A percentile compares a stretch with the other conserved stretches of the same genome.
Evolutionary conservation across 305 asterid species (phyloP).

Genomic region (Fraxinus sp.): DNA sequence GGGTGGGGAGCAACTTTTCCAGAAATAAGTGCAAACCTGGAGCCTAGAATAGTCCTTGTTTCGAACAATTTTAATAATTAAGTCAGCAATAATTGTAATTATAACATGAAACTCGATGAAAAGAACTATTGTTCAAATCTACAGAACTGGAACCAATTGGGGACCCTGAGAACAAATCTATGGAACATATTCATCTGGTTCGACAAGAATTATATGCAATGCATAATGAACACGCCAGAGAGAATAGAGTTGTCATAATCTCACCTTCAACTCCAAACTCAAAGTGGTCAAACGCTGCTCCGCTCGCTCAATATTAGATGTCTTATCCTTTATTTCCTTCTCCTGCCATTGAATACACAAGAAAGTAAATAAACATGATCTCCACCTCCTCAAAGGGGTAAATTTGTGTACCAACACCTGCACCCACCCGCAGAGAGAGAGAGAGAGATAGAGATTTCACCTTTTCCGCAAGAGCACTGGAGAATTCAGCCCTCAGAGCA

Average conservation of each 20-base stretch:
- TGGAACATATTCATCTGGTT: background rate
- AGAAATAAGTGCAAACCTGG: background rate
- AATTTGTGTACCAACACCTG: background rate
- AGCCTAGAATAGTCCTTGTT: background rate
- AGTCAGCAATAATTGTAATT: background rate
- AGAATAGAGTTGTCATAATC: background rate
- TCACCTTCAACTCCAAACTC: constrained; percentile 80
- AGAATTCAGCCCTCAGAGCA: constrained; percentile 72
- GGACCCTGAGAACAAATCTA: background rate
- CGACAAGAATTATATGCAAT: background rate
- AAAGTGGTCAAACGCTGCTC: constrained; percentile 80
- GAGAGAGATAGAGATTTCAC: constrained; percentile 36
- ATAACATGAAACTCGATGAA: background rate
- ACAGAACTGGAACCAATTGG: background rate
- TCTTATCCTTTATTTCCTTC: constrained; percentile 68
- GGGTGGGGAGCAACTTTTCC: background rate
- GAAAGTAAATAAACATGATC: constrained; percentile 15
- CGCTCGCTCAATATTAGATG: constrained; percentile 64
- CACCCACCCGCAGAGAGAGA: background rate
- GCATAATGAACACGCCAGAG: background rate
- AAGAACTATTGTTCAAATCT: background rate
- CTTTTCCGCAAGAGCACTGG: constrained; percentile 67
- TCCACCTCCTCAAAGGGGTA: constrained; percentile 1
- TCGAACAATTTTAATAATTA: background rate
- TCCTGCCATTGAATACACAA: constrained; percentile 51